A percentile compares a stretch with the other conserved stretches of the same genome.
phyloP scores from a whole-genome alignment of 2,329 filamentous ascomycete genomes.

The Chaetothyriales sp. region DNA sequence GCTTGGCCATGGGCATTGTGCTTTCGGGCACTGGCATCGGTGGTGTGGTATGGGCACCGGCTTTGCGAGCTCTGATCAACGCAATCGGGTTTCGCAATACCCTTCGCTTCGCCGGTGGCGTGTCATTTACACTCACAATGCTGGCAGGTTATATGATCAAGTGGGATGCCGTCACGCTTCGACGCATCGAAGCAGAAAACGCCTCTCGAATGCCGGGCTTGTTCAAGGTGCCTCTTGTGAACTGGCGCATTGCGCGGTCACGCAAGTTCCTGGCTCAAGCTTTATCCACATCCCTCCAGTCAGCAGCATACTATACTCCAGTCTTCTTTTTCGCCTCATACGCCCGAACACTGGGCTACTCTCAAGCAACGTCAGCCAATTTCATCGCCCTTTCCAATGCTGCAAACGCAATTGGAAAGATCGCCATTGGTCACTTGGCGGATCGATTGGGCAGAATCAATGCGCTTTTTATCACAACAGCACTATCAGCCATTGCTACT shows the following conservation, averaged over 20 bases:
- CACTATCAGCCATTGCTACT: slow-evolving; percentile 20
- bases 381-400: slow-evolving; percentile 30
- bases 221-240: slow-evolving; percentile 22
- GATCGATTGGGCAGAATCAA: slow-evolving; percentile 29
- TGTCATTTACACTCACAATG: slow-evolving; percentile 22
- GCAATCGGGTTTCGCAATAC: slow-evolving; percentile 27
- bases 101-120: slow-evolving; percentile 23
- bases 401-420: slow-evolving; percentile 27
- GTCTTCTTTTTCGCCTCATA: slow-evolving; percentile 29
- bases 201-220: slow-evolving; percentile 5
- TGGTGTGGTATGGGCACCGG: slow-evolving; percentile 40
- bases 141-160: slow-evolving; percentile 17
- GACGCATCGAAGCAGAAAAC: slow-evolving; percentile 7
- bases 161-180: slow-evolving; percentile 22
- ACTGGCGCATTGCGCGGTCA: slow-evolving; percentile 24
- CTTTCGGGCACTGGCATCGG: slow-evolving; percentile 47
- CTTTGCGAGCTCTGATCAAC: slow-evolving; percentile 21
- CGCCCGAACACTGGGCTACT: slow-evolving; percentile 27
- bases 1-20: slow-evolving; percentile 47
- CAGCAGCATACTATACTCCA: slow-evolving; percentile 27
- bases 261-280: slow-evolving; percentile 27
- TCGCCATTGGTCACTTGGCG: slow-evolving; percentile 26
- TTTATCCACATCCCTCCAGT: slow-evolving; percentile 24
- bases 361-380: slow-evolving; percentile 24
- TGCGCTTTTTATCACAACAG: slow-evolving; percentile 23